Evolutionary conservation across 495 filamentous ascomycete species (phyloP).

Genomic region (Monascus purpureus): DNA sequence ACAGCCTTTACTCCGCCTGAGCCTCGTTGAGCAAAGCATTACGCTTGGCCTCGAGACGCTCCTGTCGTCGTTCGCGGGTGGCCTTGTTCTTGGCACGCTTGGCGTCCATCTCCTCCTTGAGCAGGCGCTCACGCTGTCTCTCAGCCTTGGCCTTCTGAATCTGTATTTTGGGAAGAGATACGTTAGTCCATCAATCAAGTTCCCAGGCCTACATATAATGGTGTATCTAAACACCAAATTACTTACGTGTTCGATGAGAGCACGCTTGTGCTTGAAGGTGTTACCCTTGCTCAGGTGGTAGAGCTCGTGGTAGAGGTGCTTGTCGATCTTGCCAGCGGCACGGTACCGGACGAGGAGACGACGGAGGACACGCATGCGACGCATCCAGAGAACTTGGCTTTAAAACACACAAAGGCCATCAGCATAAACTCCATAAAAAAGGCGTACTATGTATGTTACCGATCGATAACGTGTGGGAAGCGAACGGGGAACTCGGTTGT

Average conservation of each 20-base stretch:
- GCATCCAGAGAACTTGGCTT: slow-evolving; percentile 98
- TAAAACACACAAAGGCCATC: slow-evolving; percentile 11
- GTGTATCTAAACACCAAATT: no score
- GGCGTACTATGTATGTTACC: neutral
- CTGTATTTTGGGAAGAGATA: slow-evolving; percentile 32
- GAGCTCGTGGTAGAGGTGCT: slow-evolving; percentile 99
- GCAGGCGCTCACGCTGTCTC: slow-evolving; percentile 79
- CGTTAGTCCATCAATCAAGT: neutral
- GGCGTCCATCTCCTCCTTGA: slow-evolving; percentile 99
- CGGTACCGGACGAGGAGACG: slow-evolving; percentile 99
- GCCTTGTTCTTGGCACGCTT: slow-evolving; percentile 99
- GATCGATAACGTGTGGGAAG: neutral
- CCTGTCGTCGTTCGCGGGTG: slow-evolving; percentile 87
- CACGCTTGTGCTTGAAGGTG: slow-evolving; percentile 99
- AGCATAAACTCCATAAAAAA: slow-evolving; percentile 2
- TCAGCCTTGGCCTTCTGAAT: slow-evolving; percentile 99
- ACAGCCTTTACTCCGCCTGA: slow-evolving; percentile 37
- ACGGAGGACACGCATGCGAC: slow-evolving; percentile 95
- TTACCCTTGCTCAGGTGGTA: slow-evolving; percentile 99
- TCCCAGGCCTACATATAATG: no score
- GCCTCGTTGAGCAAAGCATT: slow-evolving; percentile 62
- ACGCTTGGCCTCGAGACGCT: slow-evolving; percentile 81
- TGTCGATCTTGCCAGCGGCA: slow-evolving; percentile 99
- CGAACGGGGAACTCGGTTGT: no score
- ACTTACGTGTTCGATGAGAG: slow-evolving; percentile 98